Evolutionary conservation across 2,329 filamentous ascomycete genomes (phyloP).

Genomic region (Pseudocercospora fijiensis): DNA sequence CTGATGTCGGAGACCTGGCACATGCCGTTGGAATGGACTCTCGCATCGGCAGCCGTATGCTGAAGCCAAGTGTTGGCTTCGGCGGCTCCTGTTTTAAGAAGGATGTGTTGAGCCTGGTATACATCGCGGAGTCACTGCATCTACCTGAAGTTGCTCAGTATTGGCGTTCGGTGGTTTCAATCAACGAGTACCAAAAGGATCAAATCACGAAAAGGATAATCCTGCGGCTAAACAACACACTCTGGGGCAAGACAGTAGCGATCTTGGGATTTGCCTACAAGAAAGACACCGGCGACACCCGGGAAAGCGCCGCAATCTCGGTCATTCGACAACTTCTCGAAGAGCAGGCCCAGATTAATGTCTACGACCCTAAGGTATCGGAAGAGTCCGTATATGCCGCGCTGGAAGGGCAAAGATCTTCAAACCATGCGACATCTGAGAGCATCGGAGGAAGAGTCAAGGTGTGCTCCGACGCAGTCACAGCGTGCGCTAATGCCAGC

Average conservation of each 20-base stretch:
- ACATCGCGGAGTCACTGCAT: constrained; percentile 68
- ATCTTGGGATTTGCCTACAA: constrained; percentile 78
- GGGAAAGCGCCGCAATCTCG: constrained; percentile 67
- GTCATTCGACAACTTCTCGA: constrained; percentile 65
- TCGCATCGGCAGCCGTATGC: constrained; percentile 68
- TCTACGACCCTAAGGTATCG: constrained; percentile 60
- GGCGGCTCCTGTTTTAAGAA: constrained; percentile 80
- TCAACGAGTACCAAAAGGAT: constrained; percentile 66
- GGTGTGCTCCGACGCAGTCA: constrained; percentile 31
- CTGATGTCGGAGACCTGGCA: constrained; percentile 69
- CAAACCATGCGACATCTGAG: background rate
- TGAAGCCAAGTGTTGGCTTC: constrained; percentile 73
- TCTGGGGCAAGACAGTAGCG: constrained; percentile 67
- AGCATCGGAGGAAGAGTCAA: constrained; percentile 19
- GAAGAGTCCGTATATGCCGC: background rate
- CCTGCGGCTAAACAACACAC: constrained; percentile 62
- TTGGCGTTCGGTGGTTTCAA: constrained; percentile 69
- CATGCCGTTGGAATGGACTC: constrained; percentile 63
- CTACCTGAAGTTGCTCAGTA: constrained; percentile 71
- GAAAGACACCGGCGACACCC: constrained; percentile 73
- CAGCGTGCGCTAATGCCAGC: constrained; percentile 33
- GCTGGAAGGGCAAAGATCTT: background rate
- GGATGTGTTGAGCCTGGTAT: constrained; percentile 70
- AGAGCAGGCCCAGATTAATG: constrained; percentile 62
- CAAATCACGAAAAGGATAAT: constrained; percentile 53